A percentile compares a stretch with the other conserved stretches of the same genome.
phyloP scores from a whole-genome alignment of 257 asterid species.

The Solanum virginianum region DNA sequence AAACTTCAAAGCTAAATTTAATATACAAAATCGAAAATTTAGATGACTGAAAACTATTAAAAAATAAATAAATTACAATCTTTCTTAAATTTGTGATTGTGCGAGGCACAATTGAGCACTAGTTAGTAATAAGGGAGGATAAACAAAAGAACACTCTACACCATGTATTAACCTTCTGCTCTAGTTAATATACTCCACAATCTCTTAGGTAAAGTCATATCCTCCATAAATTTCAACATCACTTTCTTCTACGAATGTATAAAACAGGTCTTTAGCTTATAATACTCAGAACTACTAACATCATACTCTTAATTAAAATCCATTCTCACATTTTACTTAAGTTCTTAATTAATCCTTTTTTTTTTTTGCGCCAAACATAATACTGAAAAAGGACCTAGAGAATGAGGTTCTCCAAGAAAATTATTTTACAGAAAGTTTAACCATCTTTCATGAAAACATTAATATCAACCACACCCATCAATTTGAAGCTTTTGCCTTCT shows the following conservation, averaged over 20 bases:
- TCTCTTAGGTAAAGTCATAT: background rate
- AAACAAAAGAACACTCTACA: background rate
- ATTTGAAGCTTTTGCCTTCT: background rate
- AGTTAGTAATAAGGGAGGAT: background rate
- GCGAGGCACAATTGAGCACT: no score
- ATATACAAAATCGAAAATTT: no score
- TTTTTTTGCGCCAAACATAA: background rate
- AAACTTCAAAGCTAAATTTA: no score
- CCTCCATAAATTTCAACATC: background rate
- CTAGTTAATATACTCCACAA: no score
- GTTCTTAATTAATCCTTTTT: background rate
- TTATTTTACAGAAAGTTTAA: background rate
- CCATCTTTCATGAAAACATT: background rate
- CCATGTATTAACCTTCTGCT: background rate
- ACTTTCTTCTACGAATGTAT: background rate
- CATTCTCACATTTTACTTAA: background rate
- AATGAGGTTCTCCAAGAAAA: background rate
- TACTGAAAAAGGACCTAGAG: background rate
- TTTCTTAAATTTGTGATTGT: no score
- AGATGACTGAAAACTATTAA: accelerated
- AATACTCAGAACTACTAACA: background rate
- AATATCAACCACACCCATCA: background rate
- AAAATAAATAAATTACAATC: no score
- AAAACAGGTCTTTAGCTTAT: background rate
- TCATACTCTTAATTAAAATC: background rate